Conservation (phyloP, 805 yeast genomes). For the Saccharomycopsis schoenii region DNA sequence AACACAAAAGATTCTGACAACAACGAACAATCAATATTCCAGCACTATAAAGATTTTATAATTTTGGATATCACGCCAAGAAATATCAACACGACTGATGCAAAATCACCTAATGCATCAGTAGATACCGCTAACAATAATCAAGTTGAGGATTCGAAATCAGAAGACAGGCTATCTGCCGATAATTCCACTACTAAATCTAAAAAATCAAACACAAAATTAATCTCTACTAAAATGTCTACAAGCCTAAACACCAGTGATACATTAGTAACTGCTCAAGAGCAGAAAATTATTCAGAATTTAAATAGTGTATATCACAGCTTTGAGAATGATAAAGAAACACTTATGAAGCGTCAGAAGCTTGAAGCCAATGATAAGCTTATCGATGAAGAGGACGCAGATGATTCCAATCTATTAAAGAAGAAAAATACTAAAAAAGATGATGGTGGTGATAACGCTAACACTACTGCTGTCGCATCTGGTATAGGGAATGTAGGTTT, state of each 20-base stretch:
- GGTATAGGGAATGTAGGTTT: slow-evolving; percentile 12
- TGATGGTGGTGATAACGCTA: not conserved
- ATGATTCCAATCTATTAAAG: not conserved
- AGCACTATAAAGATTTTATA: slow-evolving; percentile 2
- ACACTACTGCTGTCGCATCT: slow-evolving; percentile 3
- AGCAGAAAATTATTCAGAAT: slow-evolving; percentile 36
- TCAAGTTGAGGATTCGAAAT: no score
- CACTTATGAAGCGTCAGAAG: slow-evolving; percentile 62
- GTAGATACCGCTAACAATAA: not conserved
- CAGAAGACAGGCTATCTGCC: not conserved
- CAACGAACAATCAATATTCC: not conserved
- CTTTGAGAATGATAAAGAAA: slow-evolving; percentile 68
- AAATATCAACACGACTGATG: not conserved
- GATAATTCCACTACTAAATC: not conserved
- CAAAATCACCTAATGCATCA: not conserved
- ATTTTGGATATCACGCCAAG: not conserved
- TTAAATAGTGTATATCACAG: slow-evolving; percentile 67
- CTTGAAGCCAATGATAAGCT: slow-evolving; percentile 74
- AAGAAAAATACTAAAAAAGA: not conserved
- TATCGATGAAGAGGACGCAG: slow-evolving; percentile 25
- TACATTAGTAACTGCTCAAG: slow-evolving; percentile 12
- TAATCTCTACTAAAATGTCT: slow-evolving; percentile 14
- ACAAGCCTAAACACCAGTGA: slow-evolving; percentile 15
- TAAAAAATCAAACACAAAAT: not conserved
- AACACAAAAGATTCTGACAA: slow-evolving; percentile 5